Evolutionary conservation across 2,329 filamentous ascomycete genomes (phyloP).

Genomic region (Stachybotrys elegans): DNA sequence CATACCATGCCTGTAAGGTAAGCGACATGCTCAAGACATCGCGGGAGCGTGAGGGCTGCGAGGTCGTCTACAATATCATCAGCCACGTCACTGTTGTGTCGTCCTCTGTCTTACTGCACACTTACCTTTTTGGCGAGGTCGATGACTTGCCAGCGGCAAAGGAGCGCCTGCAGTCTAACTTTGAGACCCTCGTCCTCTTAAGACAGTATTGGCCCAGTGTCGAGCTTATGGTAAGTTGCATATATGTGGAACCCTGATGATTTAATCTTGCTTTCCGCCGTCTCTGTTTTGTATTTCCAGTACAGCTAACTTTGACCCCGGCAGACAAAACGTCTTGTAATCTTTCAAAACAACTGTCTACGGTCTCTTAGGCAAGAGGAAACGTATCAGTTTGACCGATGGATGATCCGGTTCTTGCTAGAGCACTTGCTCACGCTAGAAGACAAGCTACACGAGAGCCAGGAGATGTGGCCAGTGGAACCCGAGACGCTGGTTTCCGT

Average conservation of each 20-base stretch:
- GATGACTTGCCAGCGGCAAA: constrained; percentile 20
- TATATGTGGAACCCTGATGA: too few species aligned
- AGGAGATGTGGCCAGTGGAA: constrained; percentile 2
- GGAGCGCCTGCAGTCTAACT: constrained; percentile 22
- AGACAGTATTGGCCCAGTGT: constrained; percentile 28
- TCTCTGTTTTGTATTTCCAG: too few species aligned
- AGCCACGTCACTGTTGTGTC: constrained; percentile 29
- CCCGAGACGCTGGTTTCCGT: background rate
- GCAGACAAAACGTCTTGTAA: constrained; percentile 26
- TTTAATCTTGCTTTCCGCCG: too few species aligned
- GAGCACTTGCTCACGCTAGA: constrained; percentile 25
- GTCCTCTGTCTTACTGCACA: constrained; percentile 27
- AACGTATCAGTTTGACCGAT: constrained; percentile 38
- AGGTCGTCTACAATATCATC: constrained; percentile 27
- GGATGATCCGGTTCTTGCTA: constrained; percentile 40
- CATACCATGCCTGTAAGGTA: constrained; percentile 21
- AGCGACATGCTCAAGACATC: constrained; percentile 23
- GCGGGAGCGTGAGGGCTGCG: constrained; percentile 14
- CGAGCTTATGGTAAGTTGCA: constrained; percentile 25
- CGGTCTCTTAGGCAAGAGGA: constrained; percentile 15
- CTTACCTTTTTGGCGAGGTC: constrained; percentile 24
- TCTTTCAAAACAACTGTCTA: constrained; percentile 26
- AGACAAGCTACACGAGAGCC: constrained; percentile 23
- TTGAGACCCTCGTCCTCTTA: constrained; percentile 23
- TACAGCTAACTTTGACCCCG: background rate